Evolutionary conservation across 257 asterid species (phyloP).

Genomic region (Salvia rosmarinus): DNA sequence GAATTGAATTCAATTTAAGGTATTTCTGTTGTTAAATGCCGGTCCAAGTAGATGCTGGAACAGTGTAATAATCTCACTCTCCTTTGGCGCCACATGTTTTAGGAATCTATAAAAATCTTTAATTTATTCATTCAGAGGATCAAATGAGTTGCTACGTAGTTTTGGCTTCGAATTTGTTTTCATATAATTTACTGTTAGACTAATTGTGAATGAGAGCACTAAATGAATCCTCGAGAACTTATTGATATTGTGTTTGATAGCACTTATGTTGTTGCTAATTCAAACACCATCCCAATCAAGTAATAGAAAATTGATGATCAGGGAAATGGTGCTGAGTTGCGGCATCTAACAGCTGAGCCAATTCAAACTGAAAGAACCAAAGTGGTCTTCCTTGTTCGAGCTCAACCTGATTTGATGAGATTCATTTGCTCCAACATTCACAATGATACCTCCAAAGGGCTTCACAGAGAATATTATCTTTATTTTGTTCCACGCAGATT

Average conservation of each 20-base stretch:
- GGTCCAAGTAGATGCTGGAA: neutral
- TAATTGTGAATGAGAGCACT: neutral
- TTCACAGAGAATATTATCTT: constrained; percentile 80
- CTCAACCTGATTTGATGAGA: constrained; percentile 78
- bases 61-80: constrained; percentile 17
- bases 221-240: neutral
- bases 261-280: neutral
- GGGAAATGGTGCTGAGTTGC: constrained; percentile 91
- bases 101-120: neutral
- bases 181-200: constrained; percentile 1
- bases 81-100: neutral
- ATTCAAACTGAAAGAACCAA: constrained; percentile 81
- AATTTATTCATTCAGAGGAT: neutral
- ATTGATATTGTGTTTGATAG: neutral
- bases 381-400: constrained; percentile 81
- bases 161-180: neutral
- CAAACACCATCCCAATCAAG: neutral
- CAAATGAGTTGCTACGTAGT: neutral
- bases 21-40: constrained; percentile 9
- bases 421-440: constrained; percentile 79
- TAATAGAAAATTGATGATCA: constrained; percentile 40
- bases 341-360: constrained; percentile 84
- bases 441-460: constrained; percentile 78
- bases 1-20: neutral
- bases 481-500: constrained; percentile 97